Evolutionary conservation across 78 protist genomes (phyloP).

Genomic region (Polysphondylium violaceum): DNA sequence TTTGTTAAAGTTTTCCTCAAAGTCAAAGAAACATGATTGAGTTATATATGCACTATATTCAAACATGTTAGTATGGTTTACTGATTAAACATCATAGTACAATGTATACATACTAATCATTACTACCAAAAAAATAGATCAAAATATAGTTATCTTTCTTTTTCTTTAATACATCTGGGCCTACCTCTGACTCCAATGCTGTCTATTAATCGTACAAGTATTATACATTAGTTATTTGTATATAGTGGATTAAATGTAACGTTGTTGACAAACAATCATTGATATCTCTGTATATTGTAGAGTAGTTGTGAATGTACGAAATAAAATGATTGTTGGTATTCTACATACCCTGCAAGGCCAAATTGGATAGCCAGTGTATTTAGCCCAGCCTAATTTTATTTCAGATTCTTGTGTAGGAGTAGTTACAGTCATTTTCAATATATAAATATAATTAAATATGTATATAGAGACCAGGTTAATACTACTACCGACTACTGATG

Average conservation of each 20-base stretch:
- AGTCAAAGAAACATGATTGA: neutral
- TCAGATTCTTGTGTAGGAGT: no score
- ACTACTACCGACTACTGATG: no score
- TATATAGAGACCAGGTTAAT: no score
- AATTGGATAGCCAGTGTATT: neutral
- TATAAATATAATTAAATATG: no score
- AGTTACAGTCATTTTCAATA: no score
- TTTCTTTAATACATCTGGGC: neutral
- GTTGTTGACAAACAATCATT: neutral
- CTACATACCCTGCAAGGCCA: constrained; percentile 38
- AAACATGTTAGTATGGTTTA: neutral
- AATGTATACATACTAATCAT: constrained; percentile 23
- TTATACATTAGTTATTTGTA: neutral
- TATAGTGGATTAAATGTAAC: neutral
- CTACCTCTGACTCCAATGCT: constrained; percentile 14
- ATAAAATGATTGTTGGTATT: no score
- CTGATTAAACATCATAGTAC: neutral
- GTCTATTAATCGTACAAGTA: neutral
- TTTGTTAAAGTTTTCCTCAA: neutral
- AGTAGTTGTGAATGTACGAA: no score
- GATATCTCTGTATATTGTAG: no score
- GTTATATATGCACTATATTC: constrained; percentile 10
- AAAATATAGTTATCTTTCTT: neutral
- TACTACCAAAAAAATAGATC: constrained; percentile 34
- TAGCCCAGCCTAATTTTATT: neutral